These are phyloP conservation scores for Tylopilus sp. DNA, from an alignment of 768 basidiomycete species.

Conservation along the genomic window DNA sequence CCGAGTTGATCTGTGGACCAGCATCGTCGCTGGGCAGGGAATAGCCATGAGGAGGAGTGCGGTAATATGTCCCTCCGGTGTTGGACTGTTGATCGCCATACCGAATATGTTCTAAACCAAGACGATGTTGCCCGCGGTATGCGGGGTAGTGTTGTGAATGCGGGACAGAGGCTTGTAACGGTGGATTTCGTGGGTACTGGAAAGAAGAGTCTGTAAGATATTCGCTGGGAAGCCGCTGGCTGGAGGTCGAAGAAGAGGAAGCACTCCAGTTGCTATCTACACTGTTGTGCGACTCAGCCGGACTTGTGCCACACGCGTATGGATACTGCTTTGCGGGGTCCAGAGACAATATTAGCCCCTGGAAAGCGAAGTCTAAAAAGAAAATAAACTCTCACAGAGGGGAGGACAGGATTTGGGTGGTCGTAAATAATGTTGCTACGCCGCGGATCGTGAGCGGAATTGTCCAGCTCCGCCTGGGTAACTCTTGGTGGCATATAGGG, in stretches of 20 bases:
- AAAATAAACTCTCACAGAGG: slow-evolving; percentile 12
- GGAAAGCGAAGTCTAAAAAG: neutral
- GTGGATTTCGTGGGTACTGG: slow-evolving; percentile 9
- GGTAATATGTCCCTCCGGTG: slow-evolving; percentile 15
- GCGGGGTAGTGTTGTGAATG: slow-evolving; percentile 22
- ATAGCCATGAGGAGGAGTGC: slow-evolving; percentile 12
- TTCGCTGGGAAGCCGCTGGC: slow-evolving; percentile 10
- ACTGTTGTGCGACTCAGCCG: slow-evolving; percentile 24
- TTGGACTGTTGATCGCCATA: slow-evolving; percentile 15
- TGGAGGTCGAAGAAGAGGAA: slow-evolving; percentile 21
- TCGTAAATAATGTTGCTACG: slow-evolving; percentile 2
- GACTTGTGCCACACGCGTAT: slow-evolving; percentile 21
- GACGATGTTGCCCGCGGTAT: slow-evolving; percentile 19
- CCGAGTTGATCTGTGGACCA: neutral
- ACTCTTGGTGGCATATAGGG: slow-evolving; percentile 30
- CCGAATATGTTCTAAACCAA: slow-evolving; percentile 21
- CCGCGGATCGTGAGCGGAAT: slow-evolving; percentile 15
- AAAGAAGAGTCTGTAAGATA: slow-evolving; percentile 4
- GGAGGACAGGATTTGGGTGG: slow-evolving; percentile 12
- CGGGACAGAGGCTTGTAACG: neutral
- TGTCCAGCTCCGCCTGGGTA: slow-evolving; percentile 19
- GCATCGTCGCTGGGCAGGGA: slow-evolving; percentile 2
- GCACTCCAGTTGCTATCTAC: slow-evolving; percentile 27
- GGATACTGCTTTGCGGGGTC: slow-evolving; percentile 13
- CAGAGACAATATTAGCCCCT: neutral